Conservation (phyloP, 768 basidiomycete species). For the Lactarius sanguifluus region DNA sequence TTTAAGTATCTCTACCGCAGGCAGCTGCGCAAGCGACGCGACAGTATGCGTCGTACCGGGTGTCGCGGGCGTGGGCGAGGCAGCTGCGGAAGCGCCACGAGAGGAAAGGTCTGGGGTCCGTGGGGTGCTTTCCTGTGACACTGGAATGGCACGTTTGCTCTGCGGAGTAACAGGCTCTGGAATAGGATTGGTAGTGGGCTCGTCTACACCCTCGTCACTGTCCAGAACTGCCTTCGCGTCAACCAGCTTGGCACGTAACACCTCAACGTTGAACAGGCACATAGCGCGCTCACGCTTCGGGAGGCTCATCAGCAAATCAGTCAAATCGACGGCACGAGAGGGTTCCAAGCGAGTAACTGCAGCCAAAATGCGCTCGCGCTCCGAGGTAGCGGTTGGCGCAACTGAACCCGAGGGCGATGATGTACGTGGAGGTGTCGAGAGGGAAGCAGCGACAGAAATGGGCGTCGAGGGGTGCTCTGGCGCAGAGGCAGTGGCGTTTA, state of each 20-base stretch:
- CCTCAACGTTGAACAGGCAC: constrained; percentile 86
- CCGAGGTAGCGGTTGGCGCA: constrained; percentile 53
- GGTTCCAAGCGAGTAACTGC: constrained; percentile 68
- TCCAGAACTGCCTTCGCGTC: constrained; percentile 84
- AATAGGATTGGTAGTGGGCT: constrained; percentile 37
- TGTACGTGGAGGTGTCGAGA: constrained; percentile 82
- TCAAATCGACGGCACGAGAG: constrained; percentile 59
- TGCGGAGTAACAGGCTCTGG: constrained; percentile 58
- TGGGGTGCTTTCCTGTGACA: constrained; percentile 50
- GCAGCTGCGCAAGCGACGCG: constrained; percentile 65
- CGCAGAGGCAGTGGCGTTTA: constrained; percentile 79
- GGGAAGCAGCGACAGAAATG: constrained; percentile 68
- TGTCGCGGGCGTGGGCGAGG: constrained; percentile 67
- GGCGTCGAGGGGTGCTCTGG: constrained; percentile 89
- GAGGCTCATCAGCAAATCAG: constrained; percentile 79
- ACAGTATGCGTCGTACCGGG: constrained; percentile 62
- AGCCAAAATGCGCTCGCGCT: constrained; percentile 69
- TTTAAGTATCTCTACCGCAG: constrained; percentile 72
- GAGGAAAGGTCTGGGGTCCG: constrained; percentile 77
- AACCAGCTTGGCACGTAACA: constrained; percentile 70
- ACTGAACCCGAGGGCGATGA: constrained; percentile 69
- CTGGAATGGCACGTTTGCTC: constrained; percentile 44
- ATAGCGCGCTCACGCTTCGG: constrained; percentile 87
- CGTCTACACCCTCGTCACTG: constrained; percentile 59
- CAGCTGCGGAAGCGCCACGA: constrained; percentile 66